Evolutionary conservation across 179 eudicot genomes (phyloP), one percentile per base, ranked within the genome.

Genomic region (Dionaea muscipula): DNA sequence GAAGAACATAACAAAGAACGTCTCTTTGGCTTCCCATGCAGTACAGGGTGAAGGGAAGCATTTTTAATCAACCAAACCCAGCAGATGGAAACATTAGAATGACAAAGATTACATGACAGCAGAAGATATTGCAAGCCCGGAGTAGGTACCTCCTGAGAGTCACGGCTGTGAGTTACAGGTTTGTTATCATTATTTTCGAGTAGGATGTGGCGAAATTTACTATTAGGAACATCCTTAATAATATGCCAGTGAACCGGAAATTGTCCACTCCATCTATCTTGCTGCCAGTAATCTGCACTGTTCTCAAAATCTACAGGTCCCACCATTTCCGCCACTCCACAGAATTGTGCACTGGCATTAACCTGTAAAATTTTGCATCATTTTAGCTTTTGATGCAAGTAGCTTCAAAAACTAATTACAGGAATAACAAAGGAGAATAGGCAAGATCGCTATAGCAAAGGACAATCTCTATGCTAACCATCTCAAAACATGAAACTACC

Each of bases 181-280:
- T 91, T 91, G 77, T 84, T 82, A 45, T 82, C 94, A 62, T 91
- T 91, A 57, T 86, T 86, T 64, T 86, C 91, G 20, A 91, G 84
- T 47, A 84, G 69, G 56, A 91, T 84, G 74, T 87, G 98, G 46
- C 91, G 83, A 59, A 90, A 82, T 60, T 69, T 82, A 65, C 75
- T 78, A 57, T 91, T 91, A 7, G 94, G 95, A 15, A 91, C 84
- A 78, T 91, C 98, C 71, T 91, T 91, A 2, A 91, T 70, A 41
- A 91, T 72, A 63, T 77, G 94, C 98, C 98, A 91, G 38, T 68
- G 69, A 26, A 91, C 95, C 47, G 82, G 80, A 60, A 91, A 91
- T 72, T 78, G 94, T n/a, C 98, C 98, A 62, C 79, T 91, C 98
- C 98, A 91, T 68, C 95, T 81, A 72, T 86, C 98, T 75, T 86